phyloP scores from a whole-genome alignment of 2,329 filamentous ascomycete genomes.

The Diaporthe nobilis region DNA sequence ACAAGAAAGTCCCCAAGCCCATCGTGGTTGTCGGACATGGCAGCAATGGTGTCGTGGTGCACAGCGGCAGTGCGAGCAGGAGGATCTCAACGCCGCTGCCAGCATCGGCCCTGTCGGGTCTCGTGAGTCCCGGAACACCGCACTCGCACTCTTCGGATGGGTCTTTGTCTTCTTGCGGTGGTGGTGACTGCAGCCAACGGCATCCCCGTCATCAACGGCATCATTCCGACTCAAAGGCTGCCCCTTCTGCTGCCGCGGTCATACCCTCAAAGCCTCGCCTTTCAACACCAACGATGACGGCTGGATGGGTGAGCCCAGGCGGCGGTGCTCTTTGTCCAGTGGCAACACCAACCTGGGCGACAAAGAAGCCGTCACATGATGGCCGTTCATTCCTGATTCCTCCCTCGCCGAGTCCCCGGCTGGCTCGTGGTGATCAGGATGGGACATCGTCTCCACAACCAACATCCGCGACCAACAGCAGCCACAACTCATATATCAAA shows the following conservation, averaged over 20 bases:
- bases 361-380: constrained; percentile 40
- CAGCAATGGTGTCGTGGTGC: constrained; percentile 44
- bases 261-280: constrained; percentile 40
- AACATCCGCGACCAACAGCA: constrained; percentile 14
- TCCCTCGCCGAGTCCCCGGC: constrained; percentile 19
- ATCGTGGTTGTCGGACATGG: constrained; percentile 56
- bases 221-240: constrained; percentile 40
- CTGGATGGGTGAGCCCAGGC: constrained; percentile 29
- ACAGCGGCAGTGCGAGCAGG: constrained; percentile 45
- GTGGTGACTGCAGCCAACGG: constrained; percentile 51
- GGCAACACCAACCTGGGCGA: constrained; percentile 23
- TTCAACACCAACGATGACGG: constrained; percentile 39
- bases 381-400: constrained; percentile 14
- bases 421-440: constrained; percentile 5
- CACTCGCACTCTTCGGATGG: constrained; percentile 55
- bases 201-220: constrained; percentile 40
- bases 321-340: constrained; percentile 27
- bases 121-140: constrained; percentile 48
- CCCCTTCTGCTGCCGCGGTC: constrained; percentile 11
- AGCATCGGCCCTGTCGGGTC: constrained; percentile 43
- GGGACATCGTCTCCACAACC: constrained; percentile 31
- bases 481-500: neutral
- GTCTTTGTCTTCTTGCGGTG: constrained; percentile 59
- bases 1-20: constrained; percentile 52
- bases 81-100: constrained; percentile 55